Conservation (phyloP, 257 asterid species). For the Verbena officinalis region DNA sequence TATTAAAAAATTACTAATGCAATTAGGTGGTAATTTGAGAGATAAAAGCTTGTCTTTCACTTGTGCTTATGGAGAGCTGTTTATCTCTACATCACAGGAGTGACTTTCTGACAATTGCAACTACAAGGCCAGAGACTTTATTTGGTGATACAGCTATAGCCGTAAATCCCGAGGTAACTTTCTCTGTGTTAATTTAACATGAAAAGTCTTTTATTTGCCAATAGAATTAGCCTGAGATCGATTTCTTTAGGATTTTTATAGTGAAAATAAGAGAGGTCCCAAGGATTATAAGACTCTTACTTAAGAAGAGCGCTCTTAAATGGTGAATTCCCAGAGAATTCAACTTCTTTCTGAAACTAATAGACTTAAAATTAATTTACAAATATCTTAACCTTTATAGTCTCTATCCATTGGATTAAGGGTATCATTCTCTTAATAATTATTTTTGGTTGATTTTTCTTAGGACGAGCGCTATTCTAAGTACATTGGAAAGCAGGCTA, state of each 20-base stretch:
- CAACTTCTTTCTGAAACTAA: slow-evolving; percentile 7
- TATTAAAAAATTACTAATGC: slow-evolving; percentile 2
- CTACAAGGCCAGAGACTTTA: slow-evolving; percentile 98
- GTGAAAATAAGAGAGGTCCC: slow-evolving; percentile 7
- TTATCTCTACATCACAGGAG: slow-evolving; percentile 51
- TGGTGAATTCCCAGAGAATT: slow-evolving; percentile 22
- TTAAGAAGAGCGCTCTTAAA: not conserved
- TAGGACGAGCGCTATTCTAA: slow-evolving; percentile 93
- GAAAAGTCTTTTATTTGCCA: not conserved
- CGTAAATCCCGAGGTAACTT: slow-evolving; percentile 82
- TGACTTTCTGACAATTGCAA: slow-evolving; percentile 92
- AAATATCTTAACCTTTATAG: not conserved
- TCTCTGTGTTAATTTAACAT: slow-evolving; percentile 17
- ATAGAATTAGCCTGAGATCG: not conserved
- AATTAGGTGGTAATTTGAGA: slow-evolving; percentile 11
- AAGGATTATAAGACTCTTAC: slow-evolving; percentile 8
- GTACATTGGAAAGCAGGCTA: slow-evolving; percentile 89
- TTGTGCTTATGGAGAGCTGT: not conserved
- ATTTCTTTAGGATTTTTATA: slow-evolving; percentile 3
- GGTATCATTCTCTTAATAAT: slow-evolving; percentile 15
- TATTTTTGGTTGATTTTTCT: slow-evolving; percentile 28
- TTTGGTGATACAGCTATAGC: slow-evolving; percentile 98
- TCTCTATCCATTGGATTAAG: not conserved
- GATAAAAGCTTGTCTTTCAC: not conserved
- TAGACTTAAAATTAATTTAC: not conserved